A percentile compares a stretch with the other conserved stretches of the same genome.
Conservation (phyloP, 257 asterid genomes). For the Solanum bukasovii region DNA sequence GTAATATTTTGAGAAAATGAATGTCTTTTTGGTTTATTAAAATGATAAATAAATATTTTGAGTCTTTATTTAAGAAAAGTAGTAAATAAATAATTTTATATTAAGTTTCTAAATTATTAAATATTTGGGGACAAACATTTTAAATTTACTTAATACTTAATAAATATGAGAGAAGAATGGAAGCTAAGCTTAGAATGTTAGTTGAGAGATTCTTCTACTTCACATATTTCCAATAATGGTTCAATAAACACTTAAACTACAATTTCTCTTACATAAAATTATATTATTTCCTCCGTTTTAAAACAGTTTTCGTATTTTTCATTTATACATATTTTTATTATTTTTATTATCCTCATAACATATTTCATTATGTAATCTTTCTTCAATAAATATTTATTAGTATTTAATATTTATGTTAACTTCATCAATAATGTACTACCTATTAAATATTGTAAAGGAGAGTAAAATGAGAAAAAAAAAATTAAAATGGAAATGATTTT, state of each 20-base stretch:
- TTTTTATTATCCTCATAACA: too few relatives aligned
- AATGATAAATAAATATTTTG: background rate
- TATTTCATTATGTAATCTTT: too few relatives aligned
- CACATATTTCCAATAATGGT: background rate
- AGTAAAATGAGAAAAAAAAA: too few relatives aligned
- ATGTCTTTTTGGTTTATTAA: background rate
- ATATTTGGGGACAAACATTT: background rate
- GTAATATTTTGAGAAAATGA: background rate
- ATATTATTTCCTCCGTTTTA: background rate
- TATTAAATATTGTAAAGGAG: background rate
- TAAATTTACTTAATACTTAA: background rate
- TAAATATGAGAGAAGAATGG: background rate
- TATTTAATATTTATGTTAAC: too few relatives aligned
- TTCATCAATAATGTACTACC: background rate
- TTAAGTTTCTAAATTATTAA: background rate
- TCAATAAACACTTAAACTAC: background rate
- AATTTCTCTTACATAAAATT: background rate
- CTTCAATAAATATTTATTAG: background rate
- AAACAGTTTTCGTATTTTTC: too few relatives aligned
- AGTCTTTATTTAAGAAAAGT: background rate
- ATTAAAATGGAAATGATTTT: too few relatives aligned
- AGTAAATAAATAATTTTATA: background rate
- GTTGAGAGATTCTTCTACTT: background rate
- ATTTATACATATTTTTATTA: too few relatives aligned
- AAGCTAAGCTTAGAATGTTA: background rate